Base-by-base conservation (phyloP, 1,139 yeast genomes). In the Geotrichum citri-aurantii region DNA sequence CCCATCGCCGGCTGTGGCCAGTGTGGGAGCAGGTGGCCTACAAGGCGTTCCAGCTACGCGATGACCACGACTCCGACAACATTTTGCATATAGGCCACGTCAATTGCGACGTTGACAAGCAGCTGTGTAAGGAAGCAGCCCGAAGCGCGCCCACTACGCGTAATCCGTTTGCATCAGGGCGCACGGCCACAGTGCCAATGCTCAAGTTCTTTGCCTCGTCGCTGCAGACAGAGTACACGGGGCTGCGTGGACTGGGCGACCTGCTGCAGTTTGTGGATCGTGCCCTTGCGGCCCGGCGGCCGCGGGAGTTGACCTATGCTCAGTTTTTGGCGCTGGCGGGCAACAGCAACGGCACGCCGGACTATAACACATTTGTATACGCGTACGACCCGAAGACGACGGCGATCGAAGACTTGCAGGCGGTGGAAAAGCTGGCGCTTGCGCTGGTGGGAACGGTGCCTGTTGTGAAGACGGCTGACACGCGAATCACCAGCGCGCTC, bases 71-170 rank as follows among this genome's bases (percentile, higher is more conserved):
- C n/a, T n/a, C n/a, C 37, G 63, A 66, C 55, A 71, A 72, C 29
- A 56, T 60, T 54, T 63, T 76, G 55, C 73, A 76, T 55, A 68
- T 76, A 17, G 80, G 76, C 10, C 75, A 74, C 44, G 73, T 77
- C 51, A 72, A 77, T 64, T 77, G 80, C 58, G 75, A 73, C 50
- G 65, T 61, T 26, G 65, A 73, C 50, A 55, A 62, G 21, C 61
- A 66, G 42, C 63, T 75, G 14, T 77, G 80, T 64, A 65, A 67
- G 19, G 71, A 67, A 11, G 70, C 69, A 19, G 52, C 46, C 5
- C 37, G 37, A 11, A 26, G 23, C 6, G 52, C 26, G 3, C 8
- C 21, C n/a, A 31, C 52, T 17, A 31, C 37, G 37, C 37, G 12
- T 14, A 31, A 31, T 10, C 37, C 37, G 11, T 31, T 31, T 31